These are phyloP conservation scores for Pseudoscleropodium purum DNA, from an alignment of 225 moss, liverwort and hornwort species.

Conservation along the genomic window DNA sequence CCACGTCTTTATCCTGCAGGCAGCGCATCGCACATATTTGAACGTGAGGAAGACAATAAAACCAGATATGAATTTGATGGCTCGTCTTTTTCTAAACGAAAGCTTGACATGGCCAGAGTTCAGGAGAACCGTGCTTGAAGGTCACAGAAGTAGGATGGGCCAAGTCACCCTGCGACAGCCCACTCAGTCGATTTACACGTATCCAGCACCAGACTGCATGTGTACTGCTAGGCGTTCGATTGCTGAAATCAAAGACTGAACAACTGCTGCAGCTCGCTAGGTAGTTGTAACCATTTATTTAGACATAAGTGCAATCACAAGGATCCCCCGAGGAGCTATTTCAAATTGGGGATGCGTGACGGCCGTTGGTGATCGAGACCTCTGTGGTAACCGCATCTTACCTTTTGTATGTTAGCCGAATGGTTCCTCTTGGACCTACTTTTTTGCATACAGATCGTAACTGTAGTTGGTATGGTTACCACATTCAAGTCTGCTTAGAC, in stretches of 20 bases:
- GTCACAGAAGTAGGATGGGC: constrained; percentile 69
- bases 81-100: constrained; percentile 58
- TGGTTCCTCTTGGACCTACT: neutral
- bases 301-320: neutral
- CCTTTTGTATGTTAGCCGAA: neutral
- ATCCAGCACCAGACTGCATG: constrained; percentile 98
- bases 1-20: constrained; percentile 26
- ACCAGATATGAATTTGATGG: constrained; percentile 82
- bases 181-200: constrained; percentile 77
- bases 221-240: constrained; percentile 40
- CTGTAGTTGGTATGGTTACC: neutral
- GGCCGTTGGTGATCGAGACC: neutral
- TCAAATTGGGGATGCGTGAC: neutral
- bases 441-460: neutral
- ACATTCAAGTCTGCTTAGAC: neutral
- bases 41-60: constrained; percentile 64
- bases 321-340: neutral
- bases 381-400: neutral
- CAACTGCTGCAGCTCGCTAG: neutral
- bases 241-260: constrained; percentile 7
- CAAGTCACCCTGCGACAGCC: constrained; percentile 63
- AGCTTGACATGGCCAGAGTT: constrained; percentile 56
- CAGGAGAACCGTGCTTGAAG: constrained; percentile 36
- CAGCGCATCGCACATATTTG: constrained; percentile 69
- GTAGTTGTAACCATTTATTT: neutral